Conservation (phyloP, 23 red algal genomes). For the Gracilariopsis chorda region DNA sequence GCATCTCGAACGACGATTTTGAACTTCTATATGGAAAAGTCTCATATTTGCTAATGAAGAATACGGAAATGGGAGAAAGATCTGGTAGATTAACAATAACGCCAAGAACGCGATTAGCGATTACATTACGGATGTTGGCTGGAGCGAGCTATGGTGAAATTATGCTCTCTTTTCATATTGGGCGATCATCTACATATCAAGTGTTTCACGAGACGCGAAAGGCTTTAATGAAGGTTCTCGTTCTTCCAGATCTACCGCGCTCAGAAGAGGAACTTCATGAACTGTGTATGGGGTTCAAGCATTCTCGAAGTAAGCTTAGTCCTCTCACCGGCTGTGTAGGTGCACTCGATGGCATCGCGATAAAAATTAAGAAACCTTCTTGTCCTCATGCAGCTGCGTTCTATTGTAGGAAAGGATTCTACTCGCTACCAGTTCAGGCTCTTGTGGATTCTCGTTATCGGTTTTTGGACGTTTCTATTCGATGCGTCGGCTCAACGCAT, state of each 20-base stretch:
- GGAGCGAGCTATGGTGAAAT: neutral
- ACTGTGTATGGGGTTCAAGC: neutral
- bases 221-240: neutral
- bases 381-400: neutral
- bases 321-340: neutral
- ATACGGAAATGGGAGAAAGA: neutral
- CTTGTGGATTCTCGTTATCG: constrained; percentile 11
- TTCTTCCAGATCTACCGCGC: neutral
- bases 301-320: neutral
- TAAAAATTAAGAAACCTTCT: neutral
- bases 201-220: neutral
- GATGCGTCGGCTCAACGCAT: neutral
- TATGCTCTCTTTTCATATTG: neutral
- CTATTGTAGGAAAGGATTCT: neutral
- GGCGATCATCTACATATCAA: neutral
- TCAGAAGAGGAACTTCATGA: neutral
- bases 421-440: neutral
- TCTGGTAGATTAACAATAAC: neutral
- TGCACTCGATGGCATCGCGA: neutral
- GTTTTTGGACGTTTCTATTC: neutral
- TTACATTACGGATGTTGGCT: neutral
- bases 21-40: neutral
- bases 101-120: neutral
- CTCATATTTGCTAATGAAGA: neutral
- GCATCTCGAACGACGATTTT: neutral